Base-by-base conservation (phyloP, 129 eudicot genomes). In the Saposhnikovia divaricata region DNA sequence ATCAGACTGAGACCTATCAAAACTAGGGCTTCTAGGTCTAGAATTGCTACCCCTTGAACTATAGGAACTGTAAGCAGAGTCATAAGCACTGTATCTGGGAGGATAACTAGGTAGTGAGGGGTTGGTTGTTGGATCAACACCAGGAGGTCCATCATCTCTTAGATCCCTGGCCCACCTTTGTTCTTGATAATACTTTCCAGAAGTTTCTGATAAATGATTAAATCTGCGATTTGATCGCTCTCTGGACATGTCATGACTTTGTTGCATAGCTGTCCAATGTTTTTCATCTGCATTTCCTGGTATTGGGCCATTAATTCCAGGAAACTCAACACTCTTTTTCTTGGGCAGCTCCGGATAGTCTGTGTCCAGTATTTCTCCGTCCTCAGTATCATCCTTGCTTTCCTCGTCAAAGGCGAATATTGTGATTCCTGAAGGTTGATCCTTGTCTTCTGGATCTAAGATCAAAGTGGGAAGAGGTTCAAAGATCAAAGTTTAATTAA, bases 351-450 rank as follows among this genome's bases (percentile, higher is more conserved):
- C 88, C 0, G 79, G 81, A 47, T 3, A 28, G 65, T 87, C 89
- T 75, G 84, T 78, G 65, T 87, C 96, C 38, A 87, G 87, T 61
- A 90, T 92, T 82, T 90, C 95, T 21, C 98, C 98, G 11, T 94
- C 98, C 77, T 94, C 96, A 13, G 85, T 83, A 61, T 91, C 97
- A 66, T 79, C 88, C 76, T 78, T 84, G 15, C 5, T 79, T 66
- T 80, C 85, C 43, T 87, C 96, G 39, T 87, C 96, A 3, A 19
- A 11, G 70, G 86, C 90, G 76, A 83, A 91, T 61, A 94, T 94
- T 68, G 88, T 87, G 57, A 94, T 91, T 75, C 98, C 98, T 12
- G 98, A 94, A 82, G 98, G 97, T 72, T 85, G 87, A 23, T 90
- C 87, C 50, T 90, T 93, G 4, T 81, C 87, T 46, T 93, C 97